Conservation (phyloP, 1,284 basidiomycete species). For the Papiliotrema laurentii region DNA sequence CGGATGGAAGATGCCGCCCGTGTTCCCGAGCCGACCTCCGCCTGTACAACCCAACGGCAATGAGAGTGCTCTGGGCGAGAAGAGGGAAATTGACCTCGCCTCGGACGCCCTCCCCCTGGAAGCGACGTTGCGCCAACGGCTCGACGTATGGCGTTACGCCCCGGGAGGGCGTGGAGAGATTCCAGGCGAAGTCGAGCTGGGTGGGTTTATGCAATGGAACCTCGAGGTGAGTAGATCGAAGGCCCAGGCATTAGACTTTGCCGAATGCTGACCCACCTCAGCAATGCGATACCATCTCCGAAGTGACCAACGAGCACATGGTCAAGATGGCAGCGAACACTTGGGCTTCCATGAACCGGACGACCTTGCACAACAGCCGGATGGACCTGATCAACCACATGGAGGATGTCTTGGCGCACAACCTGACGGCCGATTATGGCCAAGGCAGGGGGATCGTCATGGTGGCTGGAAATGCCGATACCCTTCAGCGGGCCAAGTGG, state of each 20-base stretch:
- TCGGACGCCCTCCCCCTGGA: constrained; percentile 44
- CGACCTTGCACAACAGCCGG: constrained; percentile 34
- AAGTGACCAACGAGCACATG: constrained; percentile 47
- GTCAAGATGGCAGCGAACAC: constrained; percentile 36
- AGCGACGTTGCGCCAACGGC: constrained; percentile 44
- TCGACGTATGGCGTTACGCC: constrained; percentile 47
- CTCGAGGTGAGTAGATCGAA: constrained; percentile 27
- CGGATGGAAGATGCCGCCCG: too few relatives aligned
- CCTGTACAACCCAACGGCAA: too few relatives aligned
- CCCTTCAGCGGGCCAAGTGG: constrained; percentile 48
- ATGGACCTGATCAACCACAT: constrained; percentile 43
- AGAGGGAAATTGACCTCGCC: constrained; percentile 37
- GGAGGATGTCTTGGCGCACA: constrained; percentile 23
- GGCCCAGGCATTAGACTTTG: neutral
- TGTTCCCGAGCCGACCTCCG: too few relatives aligned
- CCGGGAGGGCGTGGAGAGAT: constrained; percentile 45
- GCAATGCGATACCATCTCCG: constrained; percentile 37
- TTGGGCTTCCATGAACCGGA: constrained; percentile 44
- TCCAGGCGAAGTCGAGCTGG: constrained; percentile 41
- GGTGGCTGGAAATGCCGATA: constrained; percentile 53
- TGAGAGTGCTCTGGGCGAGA: neutral
- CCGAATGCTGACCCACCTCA: too few relatives aligned
- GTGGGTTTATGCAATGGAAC: constrained; percentile 45
- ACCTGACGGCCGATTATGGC: constrained; percentile 22
- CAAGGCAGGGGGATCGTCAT: constrained; percentile 49